Conservation (phyloP, 306 rosid genomes). For the Acacia melanoxylon region DNA sequence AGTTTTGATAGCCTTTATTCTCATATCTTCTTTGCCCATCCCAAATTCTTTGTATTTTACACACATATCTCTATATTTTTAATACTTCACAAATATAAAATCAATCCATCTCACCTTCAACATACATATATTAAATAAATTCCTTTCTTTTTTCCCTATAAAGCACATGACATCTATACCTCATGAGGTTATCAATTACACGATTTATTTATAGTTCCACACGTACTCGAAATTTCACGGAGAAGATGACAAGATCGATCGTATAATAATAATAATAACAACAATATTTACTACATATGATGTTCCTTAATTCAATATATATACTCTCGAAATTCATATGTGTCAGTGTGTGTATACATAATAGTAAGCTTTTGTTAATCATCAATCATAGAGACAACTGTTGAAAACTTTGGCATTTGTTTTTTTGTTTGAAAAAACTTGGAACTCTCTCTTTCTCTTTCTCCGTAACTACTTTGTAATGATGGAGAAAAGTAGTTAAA, state of each 20-base stretch:
- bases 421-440: no score
- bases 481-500: no score
- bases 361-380: background rate
- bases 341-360: background rate
- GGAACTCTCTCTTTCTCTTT: no score
- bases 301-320: background rate
- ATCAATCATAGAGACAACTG: background rate
- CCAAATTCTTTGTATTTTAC: background rate
- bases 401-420: background rate
- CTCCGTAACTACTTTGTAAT: no score
- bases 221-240: background rate
- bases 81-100: background rate
- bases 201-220: background rate
- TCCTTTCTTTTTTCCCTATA: background rate
- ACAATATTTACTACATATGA: background rate
- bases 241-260: background rate
- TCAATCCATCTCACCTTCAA: background rate
- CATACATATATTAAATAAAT: background rate
- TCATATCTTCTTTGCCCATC: slow-evolving; percentile 20
- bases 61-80: background rate
- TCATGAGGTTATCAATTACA: background rate
- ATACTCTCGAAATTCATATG: background rate
- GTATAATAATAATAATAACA: no score
- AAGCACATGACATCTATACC: background rate
- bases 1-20: slow-evolving; percentile 27